These are phyloP conservation scores for Mucor circinelloides DNA, from an alignment of 371 early-diverging fungal genomes.

Conservation along the genomic window DNA sequence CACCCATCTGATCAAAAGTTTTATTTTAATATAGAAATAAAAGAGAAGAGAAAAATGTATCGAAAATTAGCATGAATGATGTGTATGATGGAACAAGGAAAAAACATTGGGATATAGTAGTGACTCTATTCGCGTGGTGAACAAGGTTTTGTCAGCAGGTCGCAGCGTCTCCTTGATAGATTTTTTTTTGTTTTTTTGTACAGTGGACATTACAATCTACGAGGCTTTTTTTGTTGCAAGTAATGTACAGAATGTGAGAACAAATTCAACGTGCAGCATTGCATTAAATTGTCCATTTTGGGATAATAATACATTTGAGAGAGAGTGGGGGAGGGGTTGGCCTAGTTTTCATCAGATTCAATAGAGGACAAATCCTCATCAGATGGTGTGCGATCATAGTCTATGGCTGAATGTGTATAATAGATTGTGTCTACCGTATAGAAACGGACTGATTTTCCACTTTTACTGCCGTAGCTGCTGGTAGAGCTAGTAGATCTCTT, in stretches of 20 bases:
- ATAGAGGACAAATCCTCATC: constrained; percentile 25
- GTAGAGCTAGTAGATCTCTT: constrained; percentile 6
- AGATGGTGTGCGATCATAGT: constrained; percentile 43
- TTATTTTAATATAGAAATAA: constrained; percentile 2
- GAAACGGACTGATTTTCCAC: constrained; percentile 38
- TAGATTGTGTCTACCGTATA: constrained; percentile 37
- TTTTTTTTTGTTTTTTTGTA: too few relatives aligned
- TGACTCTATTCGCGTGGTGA: not conserved
- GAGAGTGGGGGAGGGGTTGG: not conserved
- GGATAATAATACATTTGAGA: constrained; percentile 1
- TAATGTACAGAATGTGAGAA: not conserved
- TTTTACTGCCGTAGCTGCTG: not conserved
- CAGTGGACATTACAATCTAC: too few relatives aligned
- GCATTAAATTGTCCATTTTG: constrained; percentile 11
- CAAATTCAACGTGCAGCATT: not conserved
- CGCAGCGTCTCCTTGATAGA: too few relatives aligned
- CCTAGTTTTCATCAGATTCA: constrained; percentile 4
- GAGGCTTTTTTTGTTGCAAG: too few relatives aligned
- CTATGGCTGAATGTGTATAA: constrained; percentile 45
- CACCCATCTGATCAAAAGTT: not conserved
- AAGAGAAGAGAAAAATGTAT: not conserved
- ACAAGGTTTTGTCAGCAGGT: too few relatives aligned
- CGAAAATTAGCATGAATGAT: constrained; percentile 1
- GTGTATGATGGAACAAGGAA: not conserved
- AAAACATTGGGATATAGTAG: not conserved